These are phyloP conservation scores for Rhodofomes roseus DNA, from an alignment of 1,284 basidiomycete species.

Conservation along the genomic window DNA sequence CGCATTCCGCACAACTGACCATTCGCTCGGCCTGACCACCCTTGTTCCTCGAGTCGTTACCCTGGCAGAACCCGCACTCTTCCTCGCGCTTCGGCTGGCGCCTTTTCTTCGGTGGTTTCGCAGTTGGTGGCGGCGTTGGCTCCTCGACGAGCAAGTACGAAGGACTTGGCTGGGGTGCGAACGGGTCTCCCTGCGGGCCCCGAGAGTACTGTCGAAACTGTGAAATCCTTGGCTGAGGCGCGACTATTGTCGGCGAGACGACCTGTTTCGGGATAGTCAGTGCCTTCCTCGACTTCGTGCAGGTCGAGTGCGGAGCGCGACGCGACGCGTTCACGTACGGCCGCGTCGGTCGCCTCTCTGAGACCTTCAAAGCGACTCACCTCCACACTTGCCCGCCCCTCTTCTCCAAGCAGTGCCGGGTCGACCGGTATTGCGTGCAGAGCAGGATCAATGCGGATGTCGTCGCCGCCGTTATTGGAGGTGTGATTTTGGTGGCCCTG, in stretches of 20 bases:
- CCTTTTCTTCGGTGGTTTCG: slow-evolving; percentile 40
- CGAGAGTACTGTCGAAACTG: slow-evolving; percentile 49
- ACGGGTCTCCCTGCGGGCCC: slow-evolving; percentile 77
- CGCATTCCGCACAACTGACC: slow-evolving; percentile 69
- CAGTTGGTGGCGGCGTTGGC: slow-evolving; percentile 25
- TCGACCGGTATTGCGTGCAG: slow-evolving; percentile 49
- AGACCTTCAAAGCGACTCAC: slow-evolving; percentile 17
- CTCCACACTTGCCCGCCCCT: slow-evolving; percentile 16
- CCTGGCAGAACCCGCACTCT: slow-evolving; percentile 67
- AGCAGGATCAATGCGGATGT: slow-evolving; percentile 73
- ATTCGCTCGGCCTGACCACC: slow-evolving; percentile 55
- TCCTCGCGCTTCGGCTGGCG: slow-evolving; percentile 50
- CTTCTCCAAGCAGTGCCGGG: slow-evolving; percentile 42
- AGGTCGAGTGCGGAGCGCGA: slow-evolving; percentile 25
- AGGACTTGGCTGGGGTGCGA: slow-evolving; percentile 57
- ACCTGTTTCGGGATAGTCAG: slow-evolving; percentile 12
- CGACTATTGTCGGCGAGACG: slow-evolving; percentile 9
- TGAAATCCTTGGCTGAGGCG: slow-evolving; percentile 13
- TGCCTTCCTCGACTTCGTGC: not conserved
- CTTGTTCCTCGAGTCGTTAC: slow-evolving; percentile 55
- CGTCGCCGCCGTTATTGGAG: slow-evolving; percentile 46
- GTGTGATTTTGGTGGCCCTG: slow-evolving; percentile 56
- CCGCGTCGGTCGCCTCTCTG: slow-evolving; percentile 13
- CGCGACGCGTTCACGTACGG: slow-evolving; percentile 32
- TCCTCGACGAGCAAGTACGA: slow-evolving; percentile 45